phyloP scores from a whole-genome alignment of 1,139 yeast species.

The Kazachstania sp. region DNA sequence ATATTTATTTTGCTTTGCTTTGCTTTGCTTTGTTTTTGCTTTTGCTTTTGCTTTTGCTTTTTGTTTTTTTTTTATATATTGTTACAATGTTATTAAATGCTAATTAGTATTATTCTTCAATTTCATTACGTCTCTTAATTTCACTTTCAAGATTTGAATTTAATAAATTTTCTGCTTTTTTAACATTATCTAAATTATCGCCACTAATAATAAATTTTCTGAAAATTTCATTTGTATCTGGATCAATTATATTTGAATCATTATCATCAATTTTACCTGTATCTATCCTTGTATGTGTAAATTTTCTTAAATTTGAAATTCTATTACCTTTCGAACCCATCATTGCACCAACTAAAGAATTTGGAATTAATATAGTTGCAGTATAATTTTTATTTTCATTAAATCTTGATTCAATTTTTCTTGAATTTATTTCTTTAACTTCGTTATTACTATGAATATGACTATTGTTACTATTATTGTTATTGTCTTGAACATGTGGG shows the following conservation, averaged over 20 bases:
- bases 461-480: no score
- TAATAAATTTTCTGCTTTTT: slow-evolving; percentile 24
- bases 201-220: slow-evolving; percentile 71
- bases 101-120: neutral
- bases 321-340: slow-evolving; percentile 81
- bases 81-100: neutral
- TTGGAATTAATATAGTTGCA: slow-evolving; percentile 42
- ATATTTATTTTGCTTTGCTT: no score
- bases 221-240: slow-evolving; percentile 35
- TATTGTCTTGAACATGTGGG: slow-evolving; percentile 13
- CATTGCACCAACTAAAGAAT: slow-evolving; percentile 79
- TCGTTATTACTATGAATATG: no score
- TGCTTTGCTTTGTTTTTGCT: no score
- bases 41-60: no score
- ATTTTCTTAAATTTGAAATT: slow-evolving; percentile 76
- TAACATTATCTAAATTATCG: slow-evolving; percentile 32
- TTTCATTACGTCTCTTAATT: slow-evolving; percentile 48
- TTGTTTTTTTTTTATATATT: neutral
- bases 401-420: neutral
- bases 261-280: slow-evolving; percentile 63
- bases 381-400: slow-evolving; percentile 8
- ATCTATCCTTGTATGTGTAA: slow-evolving; percentile 69
- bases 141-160: slow-evolving; percentile 62
- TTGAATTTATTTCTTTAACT: neutral
- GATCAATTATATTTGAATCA: neutral